Evolutionary conservation across 208 protist species (phyloP).

Genomic region (Crithidia thermophila): DNA sequence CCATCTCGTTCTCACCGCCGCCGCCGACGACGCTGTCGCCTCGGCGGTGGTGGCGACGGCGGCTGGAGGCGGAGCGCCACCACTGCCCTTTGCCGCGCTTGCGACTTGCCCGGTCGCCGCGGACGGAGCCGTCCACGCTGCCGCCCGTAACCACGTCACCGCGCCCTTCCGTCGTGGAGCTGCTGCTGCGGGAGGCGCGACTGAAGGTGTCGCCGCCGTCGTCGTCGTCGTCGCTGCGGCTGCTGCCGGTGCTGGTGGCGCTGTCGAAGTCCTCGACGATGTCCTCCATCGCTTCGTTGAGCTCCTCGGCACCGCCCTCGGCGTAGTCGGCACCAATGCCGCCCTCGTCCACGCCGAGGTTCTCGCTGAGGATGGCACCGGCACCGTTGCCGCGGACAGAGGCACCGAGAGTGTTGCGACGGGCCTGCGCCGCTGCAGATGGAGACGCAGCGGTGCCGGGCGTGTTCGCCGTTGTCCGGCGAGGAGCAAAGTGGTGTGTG

Average conservation of each 20-base stretch:
- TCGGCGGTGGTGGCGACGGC: background rate
- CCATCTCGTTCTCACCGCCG: background rate
- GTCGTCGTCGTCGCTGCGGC: slow-evolving; percentile 5
- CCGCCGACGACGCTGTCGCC: background rate
- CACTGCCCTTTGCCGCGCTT: slow-evolving; percentile 5
- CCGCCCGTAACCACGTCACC: background rate
- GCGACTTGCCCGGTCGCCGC: background rate
- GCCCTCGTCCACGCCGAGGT: slow-evolving; percentile 5
- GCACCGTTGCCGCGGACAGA: background rate
- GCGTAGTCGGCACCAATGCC: slow-evolving; percentile 13
- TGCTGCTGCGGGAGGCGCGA: background rate
- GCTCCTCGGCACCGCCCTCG: slow-evolving; percentile 4
- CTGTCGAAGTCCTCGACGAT: slow-evolving; percentile 8
- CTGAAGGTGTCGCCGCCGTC: background rate
- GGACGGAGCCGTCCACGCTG: background rate
- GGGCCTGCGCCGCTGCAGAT: background rate
- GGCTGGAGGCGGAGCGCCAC: slow-evolving; percentile 5
- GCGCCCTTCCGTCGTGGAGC: background rate
- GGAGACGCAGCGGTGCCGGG: background rate
- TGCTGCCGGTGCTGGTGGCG: slow-evolving; percentile 14
- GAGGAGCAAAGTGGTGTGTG: background rate
- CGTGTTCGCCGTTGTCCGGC: too few relatives aligned
- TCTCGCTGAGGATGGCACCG: slow-evolving; percentile 7
- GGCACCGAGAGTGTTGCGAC: background rate
- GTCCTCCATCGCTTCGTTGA: slow-evolving; percentile 10